These are phyloP conservation scores for Candida dendrica DNA, from an alignment of 805 yeast species.

Conservation along the genomic window DNA sequence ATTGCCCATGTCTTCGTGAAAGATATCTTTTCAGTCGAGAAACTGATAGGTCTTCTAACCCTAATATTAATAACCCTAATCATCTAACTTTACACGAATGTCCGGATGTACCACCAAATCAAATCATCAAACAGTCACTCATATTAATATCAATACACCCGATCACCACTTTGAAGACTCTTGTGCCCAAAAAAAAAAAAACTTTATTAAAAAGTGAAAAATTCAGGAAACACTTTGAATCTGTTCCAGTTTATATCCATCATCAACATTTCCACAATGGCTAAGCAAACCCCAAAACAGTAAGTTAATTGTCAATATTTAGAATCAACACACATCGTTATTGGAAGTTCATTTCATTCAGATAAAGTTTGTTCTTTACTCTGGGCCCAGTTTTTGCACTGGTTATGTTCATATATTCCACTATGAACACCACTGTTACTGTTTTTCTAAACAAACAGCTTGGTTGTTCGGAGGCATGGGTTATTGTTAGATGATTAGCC, in stretches of 20 bases:
- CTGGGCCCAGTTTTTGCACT: background rate
- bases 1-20: no score
- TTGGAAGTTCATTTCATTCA: background rate
- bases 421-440: background rate
- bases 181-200: no score
- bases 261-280: constrained; percentile 13
- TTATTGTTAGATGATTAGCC: constrained; percentile 10
- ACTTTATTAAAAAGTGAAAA: background rate
- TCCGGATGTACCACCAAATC: no score
- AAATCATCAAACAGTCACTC: no score
- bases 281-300: constrained; percentile 25
- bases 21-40: no score
- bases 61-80: no score
- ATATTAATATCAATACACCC: no score
- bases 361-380: background rate
- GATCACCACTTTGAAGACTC: no score
- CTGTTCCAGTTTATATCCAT: background rate
- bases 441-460: background rate
- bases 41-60: no score
- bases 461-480: constrained; percentile 19
- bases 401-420: background rate
- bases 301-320: constrained; percentile 11
- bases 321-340: background rate
- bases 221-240: no score
- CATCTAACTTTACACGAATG: no score